A percentile compares a stretch with the other conserved stretches of the same genome.
Evolutionary conservation across 164 flowering plant species (phyloP).

Genomic region (Vitis riparia): DNA sequence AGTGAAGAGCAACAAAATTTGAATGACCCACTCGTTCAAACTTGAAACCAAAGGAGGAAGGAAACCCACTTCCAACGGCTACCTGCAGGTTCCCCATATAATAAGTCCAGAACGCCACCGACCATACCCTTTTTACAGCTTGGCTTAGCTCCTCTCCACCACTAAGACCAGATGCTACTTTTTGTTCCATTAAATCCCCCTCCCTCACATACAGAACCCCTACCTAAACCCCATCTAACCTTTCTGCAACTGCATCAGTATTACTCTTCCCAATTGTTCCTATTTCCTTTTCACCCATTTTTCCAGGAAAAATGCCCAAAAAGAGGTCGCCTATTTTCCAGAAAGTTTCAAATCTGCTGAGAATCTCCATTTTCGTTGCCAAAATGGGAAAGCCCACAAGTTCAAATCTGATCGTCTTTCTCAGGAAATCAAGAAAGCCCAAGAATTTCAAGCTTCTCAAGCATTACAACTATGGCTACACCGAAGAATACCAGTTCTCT

Average conservation of each 20-base stretch:
- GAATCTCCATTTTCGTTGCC: conserved; percentile 33
- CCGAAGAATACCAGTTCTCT: conserved; percentile 53
- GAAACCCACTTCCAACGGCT: conserved; percentile 28
- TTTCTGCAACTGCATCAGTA: not conserved
- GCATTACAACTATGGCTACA: conserved; percentile 37
- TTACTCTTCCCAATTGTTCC: too few relatives aligned
- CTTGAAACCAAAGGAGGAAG: not conserved
- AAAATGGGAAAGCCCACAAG: conserved; percentile 38
- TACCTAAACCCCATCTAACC: not conserved
- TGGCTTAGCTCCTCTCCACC: conserved; percentile 7
- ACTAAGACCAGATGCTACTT: not conserved
- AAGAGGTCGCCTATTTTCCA: conserved; percentile 34
- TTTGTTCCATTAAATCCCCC: conserved; percentile 3
- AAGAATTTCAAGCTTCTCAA: conserved; percentile 37
- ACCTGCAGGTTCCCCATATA: conserved; percentile 11
- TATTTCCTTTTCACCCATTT: not conserved
- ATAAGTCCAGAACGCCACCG: conserved; percentile 22
- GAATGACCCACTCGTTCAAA: not conserved
- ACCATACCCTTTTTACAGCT: conserved; percentile 30
- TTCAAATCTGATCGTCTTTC: conserved; percentile 30
- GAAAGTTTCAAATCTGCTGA: conserved; percentile 38
- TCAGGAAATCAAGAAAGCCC: conserved; percentile 33
- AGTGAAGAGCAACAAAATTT: too few relatives aligned
- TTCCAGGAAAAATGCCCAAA: conserved; percentile 30
- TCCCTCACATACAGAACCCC: not conserved